Conservation (phyloP, 257 asterid species). For the Solanum appendiculatum region DNA sequence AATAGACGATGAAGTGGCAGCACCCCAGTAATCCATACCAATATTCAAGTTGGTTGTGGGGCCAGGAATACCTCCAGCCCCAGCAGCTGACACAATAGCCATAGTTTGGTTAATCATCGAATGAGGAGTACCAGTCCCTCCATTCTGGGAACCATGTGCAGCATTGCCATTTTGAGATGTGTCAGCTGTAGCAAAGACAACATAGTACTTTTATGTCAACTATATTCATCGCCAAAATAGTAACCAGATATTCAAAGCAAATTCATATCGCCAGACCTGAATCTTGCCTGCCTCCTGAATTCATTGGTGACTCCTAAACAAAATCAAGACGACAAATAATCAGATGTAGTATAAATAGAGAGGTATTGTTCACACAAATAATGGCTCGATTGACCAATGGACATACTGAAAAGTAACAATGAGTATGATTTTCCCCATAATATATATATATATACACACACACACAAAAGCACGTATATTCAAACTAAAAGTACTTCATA, state of each 20-base stretch:
- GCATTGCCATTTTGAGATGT: slow-evolving; percentile 56
- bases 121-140: slow-evolving; percentile 30
- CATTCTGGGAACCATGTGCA: slow-evolving; percentile 56
- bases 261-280: slow-evolving; percentile 27
- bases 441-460: too few species aligned
- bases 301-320: slow-evolving; percentile 45
- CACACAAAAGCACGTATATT: too few species aligned
- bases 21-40: slow-evolving; percentile 91
- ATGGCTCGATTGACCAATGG: neutral
- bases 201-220: neutral
- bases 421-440: too few species aligned
- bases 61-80: slow-evolving; percentile 63
- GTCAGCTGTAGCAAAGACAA: slow-evolving; percentile 37
- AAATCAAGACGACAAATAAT: neutral
- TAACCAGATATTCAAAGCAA: neutral
- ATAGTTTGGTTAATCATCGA: slow-evolving; percentile 33
- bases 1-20: slow-evolving; percentile 44
- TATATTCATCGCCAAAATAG: neutral
- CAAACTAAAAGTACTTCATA: neutral
- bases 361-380: neutral
- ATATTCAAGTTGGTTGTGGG: slow-evolving; percentile 86
- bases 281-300: slow-evolving; percentile 44
- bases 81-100: slow-evolving; percentile 36
- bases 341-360: neutral
- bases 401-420: neutral